Percentiles rank a stretch among this genome's conserved stretches.
Conservation (phyloP, 805 yeast species). For the Schwanniomyces yamadae region DNA sequence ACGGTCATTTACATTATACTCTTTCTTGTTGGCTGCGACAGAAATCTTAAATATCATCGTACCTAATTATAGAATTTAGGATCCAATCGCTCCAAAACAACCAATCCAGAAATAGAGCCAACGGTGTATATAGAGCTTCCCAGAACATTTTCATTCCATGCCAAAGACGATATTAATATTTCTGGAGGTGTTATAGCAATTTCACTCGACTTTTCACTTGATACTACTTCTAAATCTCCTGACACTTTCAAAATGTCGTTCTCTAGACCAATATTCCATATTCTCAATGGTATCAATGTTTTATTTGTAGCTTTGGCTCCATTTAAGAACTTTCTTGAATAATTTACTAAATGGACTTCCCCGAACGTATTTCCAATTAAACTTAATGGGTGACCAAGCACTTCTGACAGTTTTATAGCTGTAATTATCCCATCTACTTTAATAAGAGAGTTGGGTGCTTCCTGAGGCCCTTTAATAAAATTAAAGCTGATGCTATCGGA, state of each 20-base stretch:
- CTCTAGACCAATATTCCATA: slow-evolving; percentile 28
- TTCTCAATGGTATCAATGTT: slow-evolving; percentile 40
- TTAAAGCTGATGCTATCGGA: slow-evolving; percentile 29
- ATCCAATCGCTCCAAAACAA: slow-evolving; percentile 45
- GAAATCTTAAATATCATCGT: too few species aligned
- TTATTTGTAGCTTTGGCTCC: slow-evolving; percentile 34
- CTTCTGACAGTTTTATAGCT: slow-evolving; percentile 26
- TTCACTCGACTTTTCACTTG: slow-evolving; percentile 29
- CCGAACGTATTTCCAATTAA: slow-evolving; percentile 36
- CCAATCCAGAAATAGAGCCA: slow-evolving; percentile 50
- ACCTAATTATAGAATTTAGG: slow-evolving; percentile 10
- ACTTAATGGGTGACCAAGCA: slow-evolving; percentile 38
- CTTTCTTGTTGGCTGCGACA: too few species aligned
- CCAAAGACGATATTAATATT: slow-evolving; percentile 46
- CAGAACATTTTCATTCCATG: slow-evolving; percentile 55
- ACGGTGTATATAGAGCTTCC: slow-evolving; percentile 53
- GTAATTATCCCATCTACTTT: slow-evolving; percentile 33
- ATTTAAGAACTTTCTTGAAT: slow-evolving; percentile 36
- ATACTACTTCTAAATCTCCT: slow-evolving; percentile 28
- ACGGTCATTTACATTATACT: too few species aligned
- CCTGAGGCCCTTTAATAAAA: slow-evolving; percentile 34
- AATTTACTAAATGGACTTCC: slow-evolving; percentile 34
- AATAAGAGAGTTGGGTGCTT: slow-evolving; percentile 28
- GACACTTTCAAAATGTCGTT: slow-evolving; percentile 16
- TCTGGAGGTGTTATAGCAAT: slow-evolving; percentile 47